Evolutionary conservation across 2,329 filamentous ascomycete genomes (phyloP), one percentile per base, ranked within the genome.

Genomic region (Thielaviopsis cerberus): DNA sequence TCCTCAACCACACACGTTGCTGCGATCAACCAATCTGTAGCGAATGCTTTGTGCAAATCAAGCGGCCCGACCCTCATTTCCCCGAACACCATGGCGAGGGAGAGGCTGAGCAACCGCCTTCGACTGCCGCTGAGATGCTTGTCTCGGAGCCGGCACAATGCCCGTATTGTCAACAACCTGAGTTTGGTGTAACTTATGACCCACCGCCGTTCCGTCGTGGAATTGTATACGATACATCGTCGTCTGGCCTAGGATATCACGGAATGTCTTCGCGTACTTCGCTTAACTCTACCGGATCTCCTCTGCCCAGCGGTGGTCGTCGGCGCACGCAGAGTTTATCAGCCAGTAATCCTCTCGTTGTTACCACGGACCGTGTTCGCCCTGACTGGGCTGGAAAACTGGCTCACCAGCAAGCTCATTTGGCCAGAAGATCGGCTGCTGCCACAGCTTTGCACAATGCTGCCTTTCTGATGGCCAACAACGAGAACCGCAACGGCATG

Each of bases 41-140:
- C 50, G 92, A 98, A 72, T 98, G 92, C 69, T 98, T 98, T 66
- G 92, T 98, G 3, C 92, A 98, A 69, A 98, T 98, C 68, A 97
- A 96, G 69, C 81, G 92, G 50, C 83, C 89, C 3, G 91, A 98
- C 63, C 90, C 89, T 10, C 88, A 96, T 68, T 81, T 89, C 45
- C 88, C 88, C 1, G 88, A 95, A 67, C 87, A 92, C 66, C 74
- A 78, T 60, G 77, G 75, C n/a, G 73, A 78, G 54, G 70, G 69
- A 20, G n/a, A 59, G 64, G 51, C 54, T 4, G 57, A 59, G 20
- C 57, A 79, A 59, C 69, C 70, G 1, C 74, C 77, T 0, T 22
- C 41, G n/a, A 22, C 41, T 48, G 8, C n/a, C 10, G 17, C 59
- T 20, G 80, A 82, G 57, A 78, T 85, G 67, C 76, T 98, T 17